Evolutionary conservation across 495 filamentous ascomycete species (phyloP), one percentile per base, ranked within the genome.

Genomic region (Chlorociboria aeruginascens): DNA sequence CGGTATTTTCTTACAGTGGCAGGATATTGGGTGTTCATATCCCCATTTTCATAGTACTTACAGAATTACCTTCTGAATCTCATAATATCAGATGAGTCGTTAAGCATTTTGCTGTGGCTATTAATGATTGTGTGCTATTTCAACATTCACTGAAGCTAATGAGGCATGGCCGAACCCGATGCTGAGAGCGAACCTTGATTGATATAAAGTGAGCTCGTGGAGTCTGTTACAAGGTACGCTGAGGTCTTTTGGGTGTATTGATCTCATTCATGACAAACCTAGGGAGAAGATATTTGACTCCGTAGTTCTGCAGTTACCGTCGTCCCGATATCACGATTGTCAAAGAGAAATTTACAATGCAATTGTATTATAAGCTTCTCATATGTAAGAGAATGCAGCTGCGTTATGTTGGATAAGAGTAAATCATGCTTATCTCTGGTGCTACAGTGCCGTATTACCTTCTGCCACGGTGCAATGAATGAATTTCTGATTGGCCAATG

Each of bases 1-100:
- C 14, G 53, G 51, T 45, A 49, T 67, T 31, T 70, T 73, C 51
- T 55, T 72, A 8, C 68, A 61, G 7, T 68, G 66, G 64, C 28
- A 43, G 16, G 38, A 58, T 20, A 20, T 66, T 1, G 48, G 53
- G 17, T 40, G 56, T 7, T 43, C 63, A 1, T 61, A 63, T 46
- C 20, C 50, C 9, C 43, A 59, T 17, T 52, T 73, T 9, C 17
- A 51, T 11, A 6, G 17, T 36, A 17, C 14, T 8, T 49, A 29
- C 28, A 49, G 36, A 17, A 12, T 25, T 17, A 45, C 34, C 36
- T 28, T 53, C 40, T 31, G 28, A 49, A 17, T 7, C 13, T 59
- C 1, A 29, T 29, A 10, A 33, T 14, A 17, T 12, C 30, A 13
- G 33, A 50, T 12, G 32, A 39, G 7, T 40, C 54, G 3, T 45